A percentile compares a stretch with the other conserved stretches of the same genome.
phyloP scores from a whole-genome alignment of 2,329 filamentous ascomycete species.

The Dothideomycetes sp. region DNA sequence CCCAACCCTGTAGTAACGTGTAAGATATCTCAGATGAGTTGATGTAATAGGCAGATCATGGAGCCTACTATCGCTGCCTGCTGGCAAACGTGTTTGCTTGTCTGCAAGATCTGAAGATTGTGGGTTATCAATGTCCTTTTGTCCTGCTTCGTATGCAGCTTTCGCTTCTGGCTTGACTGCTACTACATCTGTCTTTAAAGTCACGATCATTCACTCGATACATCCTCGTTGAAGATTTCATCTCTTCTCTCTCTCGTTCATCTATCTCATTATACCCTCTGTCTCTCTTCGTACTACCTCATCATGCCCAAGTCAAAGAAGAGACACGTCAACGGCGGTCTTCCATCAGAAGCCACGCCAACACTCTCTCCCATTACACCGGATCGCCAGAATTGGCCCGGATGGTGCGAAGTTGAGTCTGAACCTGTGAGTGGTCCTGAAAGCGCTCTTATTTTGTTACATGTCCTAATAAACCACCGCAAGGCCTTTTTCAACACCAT shows the following conservation, averaged over 20 bases:
- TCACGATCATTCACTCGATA: too few species aligned
- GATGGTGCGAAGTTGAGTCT: conserved; percentile 79
- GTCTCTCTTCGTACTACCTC: background rate
- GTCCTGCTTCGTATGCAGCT: background rate
- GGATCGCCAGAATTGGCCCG: conserved; percentile 53
- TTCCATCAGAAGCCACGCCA: conserved; percentile 22
- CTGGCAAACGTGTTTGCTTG: background rate
- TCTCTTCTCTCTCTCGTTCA: background rate
- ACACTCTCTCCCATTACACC: conserved; percentile 34
- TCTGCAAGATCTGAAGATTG: background rate
- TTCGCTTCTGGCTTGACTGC: background rate
- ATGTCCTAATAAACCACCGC: background rate
- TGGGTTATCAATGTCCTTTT: background rate
- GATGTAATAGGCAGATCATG: too few species aligned
- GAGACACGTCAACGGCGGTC: conserved; percentile 13
- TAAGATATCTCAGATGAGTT: too few species aligned
- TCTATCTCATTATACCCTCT: background rate
- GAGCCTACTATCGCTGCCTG: too few species aligned
- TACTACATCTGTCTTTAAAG: background rate
- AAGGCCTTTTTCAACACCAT: conserved; percentile 61
- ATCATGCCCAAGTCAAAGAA: conserved; percentile 11
- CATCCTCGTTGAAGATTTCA: background rate
- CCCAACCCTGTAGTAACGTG: too few species aligned
- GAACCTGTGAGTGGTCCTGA: conserved; percentile 59
- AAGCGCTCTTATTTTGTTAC: background rate